Base-by-base conservation (phyloP, 2,329 filamentous ascomycete species). In the Tolypocladium tropicale region DNA sequence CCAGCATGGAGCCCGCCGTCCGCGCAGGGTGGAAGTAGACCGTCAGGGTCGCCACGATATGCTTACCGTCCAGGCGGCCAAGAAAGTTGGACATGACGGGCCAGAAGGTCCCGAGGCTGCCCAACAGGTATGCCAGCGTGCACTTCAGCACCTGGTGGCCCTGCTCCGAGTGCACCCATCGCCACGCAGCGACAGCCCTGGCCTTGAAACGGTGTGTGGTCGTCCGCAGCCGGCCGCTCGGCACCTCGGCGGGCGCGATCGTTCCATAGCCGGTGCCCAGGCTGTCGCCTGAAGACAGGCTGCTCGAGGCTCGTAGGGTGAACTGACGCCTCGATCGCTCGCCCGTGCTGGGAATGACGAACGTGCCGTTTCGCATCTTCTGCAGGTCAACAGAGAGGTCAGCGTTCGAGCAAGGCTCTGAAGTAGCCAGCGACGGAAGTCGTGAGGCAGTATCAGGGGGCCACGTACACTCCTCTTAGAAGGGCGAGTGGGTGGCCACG, bases 21-120 rank as follows among this genome's bases (percentile, higher is more conserved):
- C 93, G 80, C 6, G 90, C 89, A 5, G 93, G 91, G 69, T 96
- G 91, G 65, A 96, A 97, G 67, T 96, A 97, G 12, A 96, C 92
- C 0, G 90, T 95, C 57, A 96, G 84, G 2, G 93, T 96, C 34
- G 91, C 91, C 53, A 96, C 90, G 66, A 96, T 86, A 71, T 96
- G 93, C 68, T 96, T 96, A 53, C 90, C 90, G 72, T 96, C 92
- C 66, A 91, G 88, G 60, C 86, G 79, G 12, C 93, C 93, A 18
- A 96, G 76, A 56, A 91, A 82, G 9, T 78, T 74, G 18, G 90
- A 85, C 56, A 96, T 78, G 3, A 81, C 79, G 2, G 86, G 82
- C 59, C 90, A 85, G 64, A 96, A 94, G 0, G 92, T 96, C 37
- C 86, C 90, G 70, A 95, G 76, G 62, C 89, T 95, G 21, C 89